phyloP scores from a whole-genome alignment of 1,284 basidiomycete genomes.

The Microstroma glucosiphilum region DNA sequence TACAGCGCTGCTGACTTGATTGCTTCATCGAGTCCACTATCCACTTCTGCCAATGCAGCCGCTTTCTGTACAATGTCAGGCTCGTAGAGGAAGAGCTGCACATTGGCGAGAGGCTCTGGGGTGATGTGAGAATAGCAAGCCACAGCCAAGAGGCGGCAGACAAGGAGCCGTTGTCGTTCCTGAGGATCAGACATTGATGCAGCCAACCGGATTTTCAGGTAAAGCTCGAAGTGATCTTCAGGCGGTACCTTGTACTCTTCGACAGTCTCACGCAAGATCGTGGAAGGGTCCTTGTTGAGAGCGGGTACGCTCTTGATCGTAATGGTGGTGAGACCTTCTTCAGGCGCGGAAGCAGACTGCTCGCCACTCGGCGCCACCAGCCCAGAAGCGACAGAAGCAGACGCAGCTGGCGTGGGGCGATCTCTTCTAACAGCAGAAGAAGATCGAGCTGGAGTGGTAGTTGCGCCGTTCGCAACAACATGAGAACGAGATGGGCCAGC shows the following conservation, averaged over 20 bases:
- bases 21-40: constrained; percentile 21
- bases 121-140: constrained; percentile 61
- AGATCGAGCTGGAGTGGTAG: background rate
- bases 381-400: background rate
- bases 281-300: constrained; percentile 20
- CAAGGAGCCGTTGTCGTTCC: constrained; percentile 72
- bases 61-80: constrained; percentile 64
- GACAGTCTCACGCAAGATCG: constrained; percentile 66
- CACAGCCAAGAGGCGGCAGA: constrained; percentile 75
- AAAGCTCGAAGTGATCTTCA: constrained; percentile 78
- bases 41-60: constrained; percentile 34
- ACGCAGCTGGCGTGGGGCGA: background rate
- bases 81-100: constrained; percentile 85
- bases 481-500: background rate
- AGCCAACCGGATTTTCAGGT: constrained; percentile 78
- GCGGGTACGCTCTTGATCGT: constrained; percentile 23
- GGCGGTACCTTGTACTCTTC: constrained; percentile 70
- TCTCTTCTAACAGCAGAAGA: background rate
- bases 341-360: constrained; percentile 5
- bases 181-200: constrained; percentile 61
- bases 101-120: constrained; percentile 66
- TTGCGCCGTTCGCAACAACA: too few species aligned
- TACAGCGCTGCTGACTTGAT: constrained; percentile 73
- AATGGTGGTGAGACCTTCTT: constrained; percentile 37
- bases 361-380: constrained; percentile 3